Conservation (phyloP, 2,329 filamentous ascomycete species). For the Cladophialophora yegresii region DNA sequence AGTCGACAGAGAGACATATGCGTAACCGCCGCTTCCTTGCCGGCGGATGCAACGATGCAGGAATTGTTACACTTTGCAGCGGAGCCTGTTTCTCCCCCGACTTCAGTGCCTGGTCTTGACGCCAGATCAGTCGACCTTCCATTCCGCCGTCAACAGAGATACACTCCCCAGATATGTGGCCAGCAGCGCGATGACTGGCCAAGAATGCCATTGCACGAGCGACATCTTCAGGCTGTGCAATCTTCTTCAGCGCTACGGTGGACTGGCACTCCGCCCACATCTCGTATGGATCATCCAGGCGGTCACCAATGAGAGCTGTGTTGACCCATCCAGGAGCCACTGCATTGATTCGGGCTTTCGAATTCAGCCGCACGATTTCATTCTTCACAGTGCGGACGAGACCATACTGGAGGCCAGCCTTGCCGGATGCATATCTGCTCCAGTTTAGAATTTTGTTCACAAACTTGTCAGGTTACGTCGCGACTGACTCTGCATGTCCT, state of each 20-base stretch:
- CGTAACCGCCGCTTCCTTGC: constrained; percentile 29
- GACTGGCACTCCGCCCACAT: constrained; percentile 55
- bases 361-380: constrained; percentile 56
- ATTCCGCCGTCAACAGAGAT: constrained; percentile 56
- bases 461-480: neutral
- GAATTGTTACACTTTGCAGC: constrained; percentile 9
- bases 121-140: constrained; percentile 55
- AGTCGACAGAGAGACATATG: constrained; percentile 51
- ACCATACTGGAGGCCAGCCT: constrained; percentile 56
- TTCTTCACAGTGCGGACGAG: constrained; percentile 57
- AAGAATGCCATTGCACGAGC: constrained; percentile 54
- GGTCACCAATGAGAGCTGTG: constrained; percentile 52
- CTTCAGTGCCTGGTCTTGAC: constrained; percentile 45
- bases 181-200: constrained; percentile 54
- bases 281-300: constrained; percentile 54
- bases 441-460: neutral
- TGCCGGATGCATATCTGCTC: constrained; percentile 51
- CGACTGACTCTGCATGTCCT: constrained; percentile 48
- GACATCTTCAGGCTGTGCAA: constrained; percentile 53
- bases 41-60: constrained; percentile 14
- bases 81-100: neutral
- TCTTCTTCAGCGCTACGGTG: constrained; percentile 53
- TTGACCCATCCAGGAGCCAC: constrained; percentile 55
- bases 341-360: constrained; percentile 55
- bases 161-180: constrained; percentile 58